Conservation (phyloP, 495 filamentous ascomycete genomes). For the Lepraria neglecta region DNA sequence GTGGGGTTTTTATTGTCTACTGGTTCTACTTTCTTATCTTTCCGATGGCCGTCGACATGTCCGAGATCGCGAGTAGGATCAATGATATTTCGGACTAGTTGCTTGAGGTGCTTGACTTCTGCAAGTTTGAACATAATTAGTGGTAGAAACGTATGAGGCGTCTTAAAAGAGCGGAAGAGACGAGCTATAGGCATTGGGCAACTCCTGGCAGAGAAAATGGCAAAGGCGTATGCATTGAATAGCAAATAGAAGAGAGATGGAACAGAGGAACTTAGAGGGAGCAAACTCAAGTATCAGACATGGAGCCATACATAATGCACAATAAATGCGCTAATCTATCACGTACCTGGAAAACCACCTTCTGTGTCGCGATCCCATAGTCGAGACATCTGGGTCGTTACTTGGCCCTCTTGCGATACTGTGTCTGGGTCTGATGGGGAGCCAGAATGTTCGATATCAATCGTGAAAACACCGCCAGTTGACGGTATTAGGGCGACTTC, state of each 20-base stretch:
- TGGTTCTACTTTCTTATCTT: background rate
- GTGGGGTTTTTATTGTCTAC: background rate
- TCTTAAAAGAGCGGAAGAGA: background rate
- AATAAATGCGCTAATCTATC: background rate
- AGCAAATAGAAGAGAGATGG: background rate
- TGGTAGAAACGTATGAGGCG: background rate
- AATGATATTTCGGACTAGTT: slow-evolving; percentile 76
- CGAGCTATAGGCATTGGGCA: too few relatives aligned
- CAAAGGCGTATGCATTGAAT: too few relatives aligned
- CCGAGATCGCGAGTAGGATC: slow-evolving; percentile 71
- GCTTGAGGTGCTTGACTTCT: slow-evolving; percentile 85
- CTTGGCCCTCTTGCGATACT: slow-evolving; percentile 10
- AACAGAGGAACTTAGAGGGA: background rate
- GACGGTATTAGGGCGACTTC: slow-evolving; percentile 85
- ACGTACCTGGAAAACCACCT: slow-evolving; percentile 82
- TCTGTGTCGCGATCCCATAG: slow-evolving; percentile 88
- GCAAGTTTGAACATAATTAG: background rate
- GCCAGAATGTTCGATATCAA: slow-evolving; percentile 51
- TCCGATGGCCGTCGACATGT: slow-evolving; percentile 56
- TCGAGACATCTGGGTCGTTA: slow-evolving; percentile 39
- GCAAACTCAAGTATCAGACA: background rate
- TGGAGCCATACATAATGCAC: background rate
- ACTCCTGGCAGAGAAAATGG: too few relatives aligned
- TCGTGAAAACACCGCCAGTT: slow-evolving; percentile 77
- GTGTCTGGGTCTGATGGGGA: slow-evolving; percentile 15